These are phyloP conservation scores for Fistulifera solaris DNA, from an alignment of 108 stramenopile genomes.

Conservation along the genomic window DNA sequence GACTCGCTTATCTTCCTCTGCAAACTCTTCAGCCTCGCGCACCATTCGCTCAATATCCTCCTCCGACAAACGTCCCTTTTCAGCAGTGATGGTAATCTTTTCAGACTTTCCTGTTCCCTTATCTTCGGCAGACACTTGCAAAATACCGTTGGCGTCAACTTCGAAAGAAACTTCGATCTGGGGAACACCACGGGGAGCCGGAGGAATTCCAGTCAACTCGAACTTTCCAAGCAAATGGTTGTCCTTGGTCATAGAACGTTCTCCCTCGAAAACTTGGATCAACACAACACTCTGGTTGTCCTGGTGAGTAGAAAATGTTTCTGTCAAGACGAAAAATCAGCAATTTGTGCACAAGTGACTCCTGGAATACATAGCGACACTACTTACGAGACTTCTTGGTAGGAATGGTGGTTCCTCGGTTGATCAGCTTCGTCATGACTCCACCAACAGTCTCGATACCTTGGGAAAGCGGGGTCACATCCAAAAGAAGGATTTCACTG, in stretches of 20 bases:
- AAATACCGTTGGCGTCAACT: slow-evolving; percentile 91
- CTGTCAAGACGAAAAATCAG: neutral
- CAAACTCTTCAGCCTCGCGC: slow-evolving; percentile 86
- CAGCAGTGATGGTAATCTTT: slow-evolving; percentile 90
- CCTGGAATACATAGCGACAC: too few relatives aligned
- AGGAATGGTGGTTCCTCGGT: slow-evolving; percentile 89
- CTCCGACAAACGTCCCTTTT: slow-evolving; percentile 91
- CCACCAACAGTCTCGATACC: slow-evolving; percentile 94
- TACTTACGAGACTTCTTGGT: slow-evolving; percentile 74
- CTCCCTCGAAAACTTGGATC: slow-evolving; percentile 95
- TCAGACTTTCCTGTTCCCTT: slow-evolving; percentile 88
- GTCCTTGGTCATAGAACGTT: slow-evolving; percentile 93
- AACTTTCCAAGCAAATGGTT: slow-evolving; percentile 84
- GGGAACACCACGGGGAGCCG: slow-evolving; percentile 87
- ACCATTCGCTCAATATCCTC: slow-evolving; percentile 98
- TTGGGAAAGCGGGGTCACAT: slow-evolving; percentile 78
- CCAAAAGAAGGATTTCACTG: slow-evolving; percentile 61
- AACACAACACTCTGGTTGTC: slow-evolving; percentile 92
- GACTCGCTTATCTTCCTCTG: slow-evolving; percentile 78
- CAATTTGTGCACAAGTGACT: too few relatives aligned
- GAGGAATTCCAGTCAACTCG: slow-evolving; percentile 88
- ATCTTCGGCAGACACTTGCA: slow-evolving; percentile 85
- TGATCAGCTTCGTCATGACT: slow-evolving; percentile 92
- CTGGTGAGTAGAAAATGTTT: slow-evolving; percentile 88
- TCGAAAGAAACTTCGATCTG: slow-evolving; percentile 92